Evolutionary conservation across 345 rosid species (phyloP).

Genomic region (Rhizophora apiculata): DNA sequence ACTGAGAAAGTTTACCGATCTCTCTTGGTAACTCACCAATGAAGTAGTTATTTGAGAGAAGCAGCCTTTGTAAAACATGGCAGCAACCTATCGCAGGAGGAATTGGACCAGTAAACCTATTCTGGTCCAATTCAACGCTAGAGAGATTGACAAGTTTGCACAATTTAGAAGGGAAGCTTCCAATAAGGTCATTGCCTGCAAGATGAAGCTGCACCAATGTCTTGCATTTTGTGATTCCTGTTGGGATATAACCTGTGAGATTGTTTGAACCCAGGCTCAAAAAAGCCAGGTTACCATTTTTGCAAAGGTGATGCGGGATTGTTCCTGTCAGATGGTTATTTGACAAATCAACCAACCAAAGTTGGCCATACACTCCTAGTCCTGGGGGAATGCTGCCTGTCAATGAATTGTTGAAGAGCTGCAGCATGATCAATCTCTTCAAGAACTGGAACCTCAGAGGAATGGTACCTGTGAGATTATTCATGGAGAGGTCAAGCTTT

Average conservation of each 20-base stretch:
- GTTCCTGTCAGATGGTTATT: conserved; percentile 57
- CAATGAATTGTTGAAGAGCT: conserved; percentile 69
- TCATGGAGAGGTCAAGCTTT: conserved; percentile 82
- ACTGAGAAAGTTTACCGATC: conserved; percentile 59
- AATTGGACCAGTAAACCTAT: conserved; percentile 65
- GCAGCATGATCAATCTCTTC: conserved; percentile 55
- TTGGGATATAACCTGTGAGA: conserved; percentile 68
- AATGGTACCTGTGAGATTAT: conserved; percentile 59
- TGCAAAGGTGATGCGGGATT: conserved; percentile 65
- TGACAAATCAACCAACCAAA: conserved; percentile 83
- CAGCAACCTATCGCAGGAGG: conserved; percentile 66
- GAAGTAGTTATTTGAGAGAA: conserved; percentile 60
- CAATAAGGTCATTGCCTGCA: conserved; percentile 51
- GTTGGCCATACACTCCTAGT: conserved; percentile 65
- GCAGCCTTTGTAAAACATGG: conserved; percentile 59
- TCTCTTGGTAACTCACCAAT: conserved; percentile 64
- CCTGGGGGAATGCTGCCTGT: conserved; percentile 63
- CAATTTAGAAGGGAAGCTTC: conserved; percentile 59
- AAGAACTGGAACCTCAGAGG: conserved; percentile 72
- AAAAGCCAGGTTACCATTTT: conserved; percentile 45
- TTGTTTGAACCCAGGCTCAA: conserved; percentile 66
- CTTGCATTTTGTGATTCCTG: conserved; percentile 53
- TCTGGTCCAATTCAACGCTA: conserved; percentile 66
- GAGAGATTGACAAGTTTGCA: conserved; percentile 63
- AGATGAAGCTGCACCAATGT: conserved; percentile 65